Conservation (phyloP, 192 early-diverging fungal genomes). For the Phycomyces nitens region DNA sequence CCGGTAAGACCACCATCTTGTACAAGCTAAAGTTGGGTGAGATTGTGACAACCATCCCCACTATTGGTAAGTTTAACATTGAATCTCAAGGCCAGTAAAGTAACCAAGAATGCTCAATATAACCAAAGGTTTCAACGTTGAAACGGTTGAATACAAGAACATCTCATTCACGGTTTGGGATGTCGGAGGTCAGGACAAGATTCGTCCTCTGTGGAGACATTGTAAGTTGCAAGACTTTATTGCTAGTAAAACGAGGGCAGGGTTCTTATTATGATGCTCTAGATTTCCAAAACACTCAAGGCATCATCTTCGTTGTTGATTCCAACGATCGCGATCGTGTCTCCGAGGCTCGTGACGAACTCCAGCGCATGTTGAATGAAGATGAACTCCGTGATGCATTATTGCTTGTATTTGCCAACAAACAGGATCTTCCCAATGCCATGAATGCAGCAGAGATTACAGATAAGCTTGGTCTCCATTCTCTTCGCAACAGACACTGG, state of each 20-base stretch:
- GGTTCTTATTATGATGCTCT: not conserved
- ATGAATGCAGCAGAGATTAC: conserved; percentile 93
- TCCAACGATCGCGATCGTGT: conserved; percentile 95
- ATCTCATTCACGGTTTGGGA: conserved; percentile 98
- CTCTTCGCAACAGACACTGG: conserved; percentile 82
- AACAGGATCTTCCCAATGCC: conserved; percentile 97
- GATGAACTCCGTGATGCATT: conserved; percentile 90
- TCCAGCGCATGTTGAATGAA: conserved; percentile 93
- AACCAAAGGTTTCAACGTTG: conserved; percentile 88
- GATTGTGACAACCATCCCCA: conserved; percentile 98
- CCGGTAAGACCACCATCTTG: conserved; percentile 97
- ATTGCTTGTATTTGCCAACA: conserved; percentile 96
- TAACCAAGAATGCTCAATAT: not conserved
- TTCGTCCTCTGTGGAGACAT: conserved; percentile 96
- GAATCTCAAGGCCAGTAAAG: not conserved
- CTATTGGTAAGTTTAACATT: conserved; percentile 71
- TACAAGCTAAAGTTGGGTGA: conserved; percentile 99
- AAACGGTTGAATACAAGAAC: conserved; percentile 98
- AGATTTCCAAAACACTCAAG: conserved; percentile 97
- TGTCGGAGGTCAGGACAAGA: conserved; percentile 98
- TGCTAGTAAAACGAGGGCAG: not conserved
- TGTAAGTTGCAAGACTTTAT: conserved; percentile 55
- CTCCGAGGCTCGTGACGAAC: conserved; percentile 89
- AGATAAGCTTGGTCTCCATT: conserved; percentile 87
- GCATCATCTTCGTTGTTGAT: conserved; percentile 97